phyloP scores from a whole-genome alignment of 2,329 filamentous ascomycete species.

The Xylariales sp. region DNA sequence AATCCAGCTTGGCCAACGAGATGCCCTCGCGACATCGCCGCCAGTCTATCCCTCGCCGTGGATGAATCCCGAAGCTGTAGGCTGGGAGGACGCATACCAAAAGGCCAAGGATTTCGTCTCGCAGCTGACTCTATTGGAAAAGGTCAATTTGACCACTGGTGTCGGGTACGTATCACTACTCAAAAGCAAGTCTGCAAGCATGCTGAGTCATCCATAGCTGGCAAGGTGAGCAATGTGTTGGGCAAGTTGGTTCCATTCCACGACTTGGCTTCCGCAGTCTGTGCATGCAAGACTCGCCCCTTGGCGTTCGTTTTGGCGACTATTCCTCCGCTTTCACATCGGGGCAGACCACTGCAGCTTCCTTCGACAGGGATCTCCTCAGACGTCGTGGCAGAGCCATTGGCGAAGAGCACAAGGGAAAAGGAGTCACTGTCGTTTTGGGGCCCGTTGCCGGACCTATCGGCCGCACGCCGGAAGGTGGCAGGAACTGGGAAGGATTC shows the following conservation, averaged over 20 bases:
- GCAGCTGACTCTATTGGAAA: constrained; percentile 77
- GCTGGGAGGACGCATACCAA: constrained; percentile 71
- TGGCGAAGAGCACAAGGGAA: constrained; percentile 65
- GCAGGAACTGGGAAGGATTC: constrained; percentile 68
- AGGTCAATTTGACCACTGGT: constrained; percentile 93
- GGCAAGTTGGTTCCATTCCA: constrained; percentile 67
- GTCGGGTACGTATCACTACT: constrained; percentile 52
- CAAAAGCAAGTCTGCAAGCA: background rate
- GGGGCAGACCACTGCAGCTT: constrained; percentile 75
- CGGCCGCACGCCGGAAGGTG: constrained; percentile 62
- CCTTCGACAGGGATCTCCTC: constrained; percentile 71
- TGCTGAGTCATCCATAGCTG: constrained; percentile 39
- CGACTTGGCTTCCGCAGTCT: constrained; percentile 65
- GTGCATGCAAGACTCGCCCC: constrained; percentile 83
- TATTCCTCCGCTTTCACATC: constrained; percentile 78
- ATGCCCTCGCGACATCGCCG: constrained; percentile 21
- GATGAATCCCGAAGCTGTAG: constrained; percentile 66
- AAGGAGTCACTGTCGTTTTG: constrained; percentile 70
- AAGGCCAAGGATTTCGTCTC: constrained; percentile 77
- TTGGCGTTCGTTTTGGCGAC: constrained; percentile 73
- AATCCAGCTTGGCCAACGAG: constrained; percentile 17
- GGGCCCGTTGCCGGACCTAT: constrained; percentile 71
- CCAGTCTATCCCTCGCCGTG: constrained; percentile 77
- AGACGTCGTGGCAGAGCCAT: constrained; percentile 67
- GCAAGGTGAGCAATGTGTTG: constrained; percentile 70